Evolutionary conservation across 345 rosid genomes (phyloP), one percentile per base, ranked within the genome.

Genomic region (Laguncularia racemosa): DNA sequence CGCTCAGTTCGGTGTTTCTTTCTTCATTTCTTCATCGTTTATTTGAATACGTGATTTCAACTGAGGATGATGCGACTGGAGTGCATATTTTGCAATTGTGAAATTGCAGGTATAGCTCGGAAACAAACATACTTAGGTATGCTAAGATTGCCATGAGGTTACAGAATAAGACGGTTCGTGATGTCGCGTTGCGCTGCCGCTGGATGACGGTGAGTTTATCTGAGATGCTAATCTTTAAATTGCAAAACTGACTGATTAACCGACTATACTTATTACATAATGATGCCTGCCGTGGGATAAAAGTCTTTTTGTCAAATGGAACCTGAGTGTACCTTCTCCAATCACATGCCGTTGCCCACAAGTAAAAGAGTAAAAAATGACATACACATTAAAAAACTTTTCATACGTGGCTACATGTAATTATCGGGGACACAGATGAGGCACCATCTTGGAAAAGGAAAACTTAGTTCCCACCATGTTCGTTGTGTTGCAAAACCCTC

Each of bases 121-220:
- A 79, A 44, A 33, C 73, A 20, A 69, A 6, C 46, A 12, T 85
- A 46, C 51, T 44, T 46, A 70, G 80, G 56, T 88, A 91, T 75
- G 72, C 84, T 18, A 84, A 85, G 78, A 79, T 91, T 45, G 90
- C 95, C 13, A 18, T 62, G 53, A 64, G 52, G 67, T 72, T 91
- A 44, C 59, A 46, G 43, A 56, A 73, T 49, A 91, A 91, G 66
- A 85, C 81, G 14, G 75, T 82, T 15, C 73, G 98, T 20, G 98
- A 91, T 60, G 88, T 91, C 57, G 96, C 95, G 40, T 46, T 71
- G 71, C 96, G 96, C 55, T 75, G 86, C 78, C 72, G 73, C 65
- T 85, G 95, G 96, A 73, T 81, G 77, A 59, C 74, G 54, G 84
- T 86, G 69, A 70, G 75, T 55, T 53, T 44, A 57, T 33, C 40